A percentile compares a stretch with the other conserved stretches of the same genome.
These are phyloP conservation scores for Melanopsichium pennsylvanicum DNA, from an alignment of 1,284 basidiomycete genomes.

Conservation along the genomic window DNA sequence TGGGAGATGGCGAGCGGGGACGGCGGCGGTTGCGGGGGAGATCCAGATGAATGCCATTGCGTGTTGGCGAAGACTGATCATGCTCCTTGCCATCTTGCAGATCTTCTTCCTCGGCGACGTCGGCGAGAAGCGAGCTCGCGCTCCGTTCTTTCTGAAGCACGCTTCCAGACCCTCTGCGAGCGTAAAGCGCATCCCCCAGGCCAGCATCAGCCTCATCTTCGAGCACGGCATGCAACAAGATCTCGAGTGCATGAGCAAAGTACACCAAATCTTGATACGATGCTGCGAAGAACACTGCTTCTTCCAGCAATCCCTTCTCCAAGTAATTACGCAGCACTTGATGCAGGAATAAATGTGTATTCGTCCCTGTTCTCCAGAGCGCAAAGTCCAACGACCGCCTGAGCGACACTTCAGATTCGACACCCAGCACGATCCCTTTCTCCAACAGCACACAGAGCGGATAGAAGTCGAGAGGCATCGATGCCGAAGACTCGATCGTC, in stretches of 20 bases:
- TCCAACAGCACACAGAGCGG: conserved; percentile 96
- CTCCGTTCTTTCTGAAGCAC: conserved; percentile 40
- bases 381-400: conserved; percentile 84
- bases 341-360: conserved; percentile 93
- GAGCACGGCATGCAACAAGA: conserved; percentile 89
- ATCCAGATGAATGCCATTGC: conserved; percentile 10
- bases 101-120: conserved; percentile 29
- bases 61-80: background rate
- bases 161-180: conserved; percentile 25
- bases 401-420: conserved; percentile 83
- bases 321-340: conserved; percentile 88
- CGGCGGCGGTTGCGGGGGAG: conserved; percentile 1
- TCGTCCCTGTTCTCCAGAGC: conserved; percentile 89
- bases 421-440: conserved; percentile 96
- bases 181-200: conserved; percentile 31
- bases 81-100: background rate
- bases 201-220: conserved; percentile 79
- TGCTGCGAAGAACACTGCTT: conserved; percentile 82
- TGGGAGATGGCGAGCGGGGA: background rate
- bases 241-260: conserved; percentile 92
- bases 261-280: conserved; percentile 89
- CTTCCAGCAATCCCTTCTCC: conserved; percentile 56
- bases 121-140: conserved; percentile 35
- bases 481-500: conserved; percentile 88
- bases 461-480: conserved; percentile 90